Evolutionary conservation across 1,284 basidiomycete species (phyloP).

Genomic region (Cryptococcus hybrid): DNA sequence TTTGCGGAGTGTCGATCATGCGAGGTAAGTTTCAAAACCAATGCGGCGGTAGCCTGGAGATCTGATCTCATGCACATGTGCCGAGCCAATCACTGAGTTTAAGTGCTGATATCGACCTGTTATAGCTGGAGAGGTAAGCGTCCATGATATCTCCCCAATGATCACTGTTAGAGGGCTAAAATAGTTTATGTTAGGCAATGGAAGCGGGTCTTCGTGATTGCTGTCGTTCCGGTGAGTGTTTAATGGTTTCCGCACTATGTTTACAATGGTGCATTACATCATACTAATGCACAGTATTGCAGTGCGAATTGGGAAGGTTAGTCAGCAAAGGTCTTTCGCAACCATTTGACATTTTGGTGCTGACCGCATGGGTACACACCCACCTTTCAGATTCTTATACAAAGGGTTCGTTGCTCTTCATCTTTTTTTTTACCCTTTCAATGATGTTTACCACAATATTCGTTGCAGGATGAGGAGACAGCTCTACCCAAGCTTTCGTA

Average conservation of each 20-base stretch:
- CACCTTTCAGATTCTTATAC: conserved; percentile 73
- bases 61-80: background rate
- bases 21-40: conserved; percentile 50
- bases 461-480: conserved; percentile 83
- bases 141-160: conserved; percentile 21
- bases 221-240: conserved; percentile 56
- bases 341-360: conserved; percentile 9
- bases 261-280: too few relatives aligned
- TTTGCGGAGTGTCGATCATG: conserved; percentile 91
- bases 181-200: conserved; percentile 66
- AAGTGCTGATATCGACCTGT: background rate
- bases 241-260: background rate
- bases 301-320: conserved; percentile 51
- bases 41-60: background rate
- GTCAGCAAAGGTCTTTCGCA: conserved; percentile 5
- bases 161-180: background rate
- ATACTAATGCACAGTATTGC: background rate
- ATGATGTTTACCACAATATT: background rate
- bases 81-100: background rate
- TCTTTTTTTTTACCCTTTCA: background rate
- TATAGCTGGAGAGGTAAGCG: conserved; percentile 66
- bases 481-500: conserved; percentile 74
- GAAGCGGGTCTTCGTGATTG: conserved; percentile 92
- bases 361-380: conserved; percentile 22
- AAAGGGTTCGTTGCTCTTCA: conserved; percentile 61